Base-by-base conservation (phyloP, 306 rosid species). In the Abrus precatorius region DNA sequence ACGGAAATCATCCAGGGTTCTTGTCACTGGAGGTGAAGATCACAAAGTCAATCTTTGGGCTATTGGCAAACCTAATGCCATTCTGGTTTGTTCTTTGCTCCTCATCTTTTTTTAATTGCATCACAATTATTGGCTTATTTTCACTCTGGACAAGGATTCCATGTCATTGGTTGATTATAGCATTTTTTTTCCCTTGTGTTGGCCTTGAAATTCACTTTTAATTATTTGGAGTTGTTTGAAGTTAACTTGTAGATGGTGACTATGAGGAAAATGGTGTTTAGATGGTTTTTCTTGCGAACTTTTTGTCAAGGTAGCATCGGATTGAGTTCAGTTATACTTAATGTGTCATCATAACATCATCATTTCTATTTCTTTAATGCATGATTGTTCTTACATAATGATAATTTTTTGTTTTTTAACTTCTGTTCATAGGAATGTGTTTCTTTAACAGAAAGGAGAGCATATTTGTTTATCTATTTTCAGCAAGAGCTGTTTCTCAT, bases 31-130 rank as follows among this genome's bases (percentile, higher is more conserved):
- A 9, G 99, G 99, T 9, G 99, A 95, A 87, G 99, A 95, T 84
- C 97, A 89, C 89, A 95, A 95, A 89, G 99, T 95, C 86, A 95
- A 95, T 91, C 93, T 95, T 54, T 95, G 99, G 99, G 98, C 99
- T 79, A 95, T 95, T 85, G 99, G 99, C 47, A 95, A 95, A 82
- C 99, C 99, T 80, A 95, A 95, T 76, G 96, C 99, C 75, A 88
- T 93, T 81, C 90, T 93, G 95, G 99, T 95, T 84, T 43, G 90
- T 84, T 45, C 63, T 74, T 55, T n/a, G 12, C 57, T 74, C 49
- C 56, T 32, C 28, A 13, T 52, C 59, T 53, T 45, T 76, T 20
- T 50, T 20, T 65, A 9, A 30, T 13, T 65, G 7, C n/a, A 29
- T 41, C 74, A 29, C n/a, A 29, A 6, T 68, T 72, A n/a, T 40